Percentiles rank a stretch among this genome's conserved stretches.
Evolutionary conservation across 2,329 filamentous ascomycete genomes (phyloP).

Genomic region (Bipolaris cookei): DNA sequence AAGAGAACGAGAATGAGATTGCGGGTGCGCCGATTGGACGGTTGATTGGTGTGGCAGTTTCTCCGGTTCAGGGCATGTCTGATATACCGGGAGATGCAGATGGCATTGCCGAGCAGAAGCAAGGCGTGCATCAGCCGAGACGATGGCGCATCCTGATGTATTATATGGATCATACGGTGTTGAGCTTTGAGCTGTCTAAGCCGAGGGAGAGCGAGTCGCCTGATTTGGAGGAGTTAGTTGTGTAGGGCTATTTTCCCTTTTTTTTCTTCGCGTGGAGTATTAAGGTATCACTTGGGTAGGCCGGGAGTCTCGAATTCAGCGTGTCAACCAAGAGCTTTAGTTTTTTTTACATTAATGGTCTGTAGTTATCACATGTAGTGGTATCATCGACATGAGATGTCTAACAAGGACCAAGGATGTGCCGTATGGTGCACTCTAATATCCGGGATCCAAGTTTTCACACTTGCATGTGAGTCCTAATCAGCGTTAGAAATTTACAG

Average conservation of each 20-base stretch:
- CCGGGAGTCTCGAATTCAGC: not conserved
- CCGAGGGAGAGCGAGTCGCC: slow-evolving; percentile 12
- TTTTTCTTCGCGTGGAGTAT: not conserved
- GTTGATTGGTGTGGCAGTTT: slow-evolving; percentile 71
- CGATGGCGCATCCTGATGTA: slow-evolving; percentile 74
- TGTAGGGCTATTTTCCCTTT: slow-evolving; percentile 18
- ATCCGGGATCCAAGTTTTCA: no score
- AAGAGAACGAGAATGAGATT: slow-evolving; percentile 13
- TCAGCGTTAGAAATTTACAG: no score
- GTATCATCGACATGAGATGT: no score
- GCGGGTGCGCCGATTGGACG: slow-evolving; percentile 37
- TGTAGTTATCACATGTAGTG: no score
- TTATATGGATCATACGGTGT: slow-evolving; percentile 71
- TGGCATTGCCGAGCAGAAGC: not conserved
- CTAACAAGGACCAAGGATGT: no score
- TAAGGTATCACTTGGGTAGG: no score
- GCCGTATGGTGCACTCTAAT: no score
- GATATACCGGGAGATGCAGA: not conserved
- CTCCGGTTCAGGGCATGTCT: slow-evolving; percentile 62
- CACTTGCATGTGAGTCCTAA: no score
- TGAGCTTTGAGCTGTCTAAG: slow-evolving; percentile 70
- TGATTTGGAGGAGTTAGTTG: slow-evolving; percentile 32
- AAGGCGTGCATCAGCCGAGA: slow-evolving; percentile 21
- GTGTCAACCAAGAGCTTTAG: no score
- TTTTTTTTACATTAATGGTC: no score